phyloP scores from a whole-genome alignment of 768 basidiomycete species.

The Lactarius hatsudake region DNA sequence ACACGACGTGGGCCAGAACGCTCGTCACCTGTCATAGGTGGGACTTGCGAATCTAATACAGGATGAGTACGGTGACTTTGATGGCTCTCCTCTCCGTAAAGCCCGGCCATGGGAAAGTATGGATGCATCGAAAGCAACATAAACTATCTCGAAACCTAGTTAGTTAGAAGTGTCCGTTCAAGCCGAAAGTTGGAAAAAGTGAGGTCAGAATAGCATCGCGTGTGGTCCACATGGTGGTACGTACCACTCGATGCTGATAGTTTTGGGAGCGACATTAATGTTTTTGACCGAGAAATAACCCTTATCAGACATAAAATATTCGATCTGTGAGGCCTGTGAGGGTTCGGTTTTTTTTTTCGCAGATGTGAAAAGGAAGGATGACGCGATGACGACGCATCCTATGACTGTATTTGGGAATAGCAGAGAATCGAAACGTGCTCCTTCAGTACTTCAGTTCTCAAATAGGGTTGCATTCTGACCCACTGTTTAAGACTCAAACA shows the following conservation, averaged over 20 bases:
- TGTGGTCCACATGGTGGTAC: no score
- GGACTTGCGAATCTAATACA: constrained; percentile 3
- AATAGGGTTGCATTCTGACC: not conserved
- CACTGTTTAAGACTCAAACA: not conserved
- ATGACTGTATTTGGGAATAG: no score
- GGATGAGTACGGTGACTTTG: not conserved
- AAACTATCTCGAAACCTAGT: not conserved
- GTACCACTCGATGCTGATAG: no score
- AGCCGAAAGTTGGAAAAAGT: not conserved
- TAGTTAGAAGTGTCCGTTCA: not conserved
- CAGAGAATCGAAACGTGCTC: not conserved
- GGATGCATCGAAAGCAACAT: not conserved
- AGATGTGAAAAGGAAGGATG: no score
- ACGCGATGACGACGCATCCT: no score
- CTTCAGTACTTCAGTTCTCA: not conserved
- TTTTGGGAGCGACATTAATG: no score
- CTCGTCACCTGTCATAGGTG: not conserved
- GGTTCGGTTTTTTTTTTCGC: no score
- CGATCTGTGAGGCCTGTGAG: no score
- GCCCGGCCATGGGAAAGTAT: not conserved
- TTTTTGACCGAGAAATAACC: not conserved
- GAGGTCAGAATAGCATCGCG: no score
- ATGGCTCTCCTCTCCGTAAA: not conserved
- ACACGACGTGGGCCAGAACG: not conserved
- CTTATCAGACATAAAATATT: not conserved